Conservation (phyloP, 768 basidiomycete genomes). For the Pleurotus citrinopileatus region DNA sequence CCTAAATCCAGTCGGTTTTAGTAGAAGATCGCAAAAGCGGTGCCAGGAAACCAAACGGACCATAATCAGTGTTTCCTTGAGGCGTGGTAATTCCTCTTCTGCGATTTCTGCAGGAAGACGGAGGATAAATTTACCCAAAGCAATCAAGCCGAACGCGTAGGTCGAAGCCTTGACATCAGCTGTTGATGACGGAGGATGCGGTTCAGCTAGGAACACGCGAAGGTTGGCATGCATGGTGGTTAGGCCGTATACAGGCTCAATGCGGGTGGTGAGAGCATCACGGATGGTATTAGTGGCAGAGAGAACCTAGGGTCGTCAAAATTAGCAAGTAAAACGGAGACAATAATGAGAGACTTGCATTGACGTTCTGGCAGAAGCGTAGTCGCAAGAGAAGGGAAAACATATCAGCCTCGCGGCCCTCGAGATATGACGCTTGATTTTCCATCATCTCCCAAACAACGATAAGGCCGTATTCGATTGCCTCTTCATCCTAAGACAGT, state of each 20-base stretch:
- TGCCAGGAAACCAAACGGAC: slow-evolving; percentile 38
- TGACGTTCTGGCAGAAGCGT: slow-evolving; percentile 68
- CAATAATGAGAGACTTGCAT: slow-evolving; percentile 42
- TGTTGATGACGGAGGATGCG: slow-evolving; percentile 37
- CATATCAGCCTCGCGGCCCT: slow-evolving; percentile 77
- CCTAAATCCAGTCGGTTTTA: slow-evolving; percentile 33
- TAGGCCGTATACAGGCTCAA: slow-evolving; percentile 83
- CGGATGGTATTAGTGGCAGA: slow-evolving; percentile 83
- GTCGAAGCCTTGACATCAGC: slow-evolving; percentile 59
- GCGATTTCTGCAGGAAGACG: slow-evolving; percentile 80
- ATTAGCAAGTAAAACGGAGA: slow-evolving; percentile 6
- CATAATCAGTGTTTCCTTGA: slow-evolving; percentile 66
- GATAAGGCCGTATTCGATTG: slow-evolving; percentile 77
- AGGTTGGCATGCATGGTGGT: slow-evolving; percentile 79
- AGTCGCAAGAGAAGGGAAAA: slow-evolving; percentile 69
- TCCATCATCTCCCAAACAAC: slow-evolving; percentile 83
- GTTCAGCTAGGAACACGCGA: slow-evolving; percentile 57
- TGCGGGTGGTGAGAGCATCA: slow-evolving; percentile 64
- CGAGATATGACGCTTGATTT: slow-evolving; percentile 67
- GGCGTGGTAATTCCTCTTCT: slow-evolving; percentile 81
- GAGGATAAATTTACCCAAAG: slow-evolving; percentile 78
- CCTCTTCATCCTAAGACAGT: slow-evolving; percentile 54
- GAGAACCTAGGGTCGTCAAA: slow-evolving; percentile 50
- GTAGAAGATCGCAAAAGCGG: not conserved
- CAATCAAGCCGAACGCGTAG: slow-evolving; percentile 82